Evolutionary conservation across 441 rosid genomes (phyloP).

Genomic region (Erodium texanum): DNA sequence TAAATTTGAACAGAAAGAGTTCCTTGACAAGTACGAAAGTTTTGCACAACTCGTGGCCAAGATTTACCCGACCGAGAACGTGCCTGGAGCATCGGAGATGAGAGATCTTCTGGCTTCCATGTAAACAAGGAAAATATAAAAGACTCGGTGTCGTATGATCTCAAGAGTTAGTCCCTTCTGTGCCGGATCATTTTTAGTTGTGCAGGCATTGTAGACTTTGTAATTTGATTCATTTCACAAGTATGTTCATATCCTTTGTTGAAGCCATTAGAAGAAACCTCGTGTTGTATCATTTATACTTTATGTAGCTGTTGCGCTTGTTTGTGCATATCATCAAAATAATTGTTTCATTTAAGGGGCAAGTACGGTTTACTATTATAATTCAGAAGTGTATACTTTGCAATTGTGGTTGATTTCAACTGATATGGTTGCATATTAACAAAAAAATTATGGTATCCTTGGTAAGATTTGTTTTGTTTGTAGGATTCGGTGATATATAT

Average conservation of each 20-base stretch:
- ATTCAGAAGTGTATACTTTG: no score
- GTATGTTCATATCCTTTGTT: background rate
- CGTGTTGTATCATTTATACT: background rate
- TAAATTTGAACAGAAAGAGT: slow-evolving; percentile 66
- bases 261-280: background rate
- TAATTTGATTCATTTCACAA: background rate
- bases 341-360: no score
- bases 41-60: slow-evolving; percentile 79
- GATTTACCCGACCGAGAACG: slow-evolving; percentile 69
- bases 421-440: no score
- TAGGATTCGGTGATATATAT: no score
- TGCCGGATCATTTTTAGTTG: background rate
- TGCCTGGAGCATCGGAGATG: slow-evolving; percentile 71
- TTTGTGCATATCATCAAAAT: background rate
- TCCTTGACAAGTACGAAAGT: slow-evolving; percentile 90
- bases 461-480: no score
- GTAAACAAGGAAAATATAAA: slow-evolving; percentile 28
- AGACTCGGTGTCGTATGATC: background rate
- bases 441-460: no score
- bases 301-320: background rate
- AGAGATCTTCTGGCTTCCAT: slow-evolving; percentile 68
- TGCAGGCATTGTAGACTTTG: background rate
- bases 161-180: background rate
- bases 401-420: no score
- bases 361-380: no score